Evolutionary conservation across 2,329 filamentous ascomycete species (phyloP).

Genomic region (Pseudocercospora vitis): DNA sequence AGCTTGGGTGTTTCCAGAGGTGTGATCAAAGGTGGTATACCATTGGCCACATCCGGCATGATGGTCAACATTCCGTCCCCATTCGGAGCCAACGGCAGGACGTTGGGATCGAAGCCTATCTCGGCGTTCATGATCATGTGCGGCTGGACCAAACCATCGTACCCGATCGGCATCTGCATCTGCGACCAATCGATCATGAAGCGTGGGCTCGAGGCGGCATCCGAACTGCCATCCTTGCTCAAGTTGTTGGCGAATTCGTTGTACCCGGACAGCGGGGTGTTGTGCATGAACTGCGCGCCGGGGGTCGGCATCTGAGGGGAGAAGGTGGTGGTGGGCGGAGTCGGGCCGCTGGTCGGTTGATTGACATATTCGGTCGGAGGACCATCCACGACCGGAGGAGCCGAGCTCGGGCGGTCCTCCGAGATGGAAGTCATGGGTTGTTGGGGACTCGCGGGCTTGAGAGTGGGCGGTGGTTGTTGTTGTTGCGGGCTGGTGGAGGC

Average conservation of each 20-base stretch:
- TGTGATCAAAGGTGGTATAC: constrained; percentile 45
- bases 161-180: constrained; percentile 47
- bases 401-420: constrained; percentile 33
- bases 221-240: constrained; percentile 43
- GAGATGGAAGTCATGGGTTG: constrained; percentile 26
- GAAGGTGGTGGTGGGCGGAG: constrained; percentile 27
- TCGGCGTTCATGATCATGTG: constrained; percentile 48
- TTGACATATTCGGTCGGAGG: constrained; percentile 45
- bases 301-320: constrained; percentile 28
- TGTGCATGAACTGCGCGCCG: constrained; percentile 40
- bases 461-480: constrained; percentile 32
- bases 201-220: constrained; percentile 45
- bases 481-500: constrained; percentile 31
- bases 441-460: constrained; percentile 39
- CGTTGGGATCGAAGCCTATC: constrained; percentile 47
- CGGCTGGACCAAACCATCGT: constrained; percentile 45
- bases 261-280: constrained; percentile 49
- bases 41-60: constrained; percentile 45
- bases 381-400: constrained; percentile 35
- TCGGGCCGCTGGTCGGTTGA: constrained; percentile 40
- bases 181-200: constrained; percentile 53
- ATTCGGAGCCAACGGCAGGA: constrained; percentile 39
- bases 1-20: constrained; percentile 50
- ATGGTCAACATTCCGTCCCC: constrained; percentile 47
- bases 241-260: constrained; percentile 44